Conservation (phyloP, 305 asterid genomes). For the Fraxinus dipetala region DNA sequence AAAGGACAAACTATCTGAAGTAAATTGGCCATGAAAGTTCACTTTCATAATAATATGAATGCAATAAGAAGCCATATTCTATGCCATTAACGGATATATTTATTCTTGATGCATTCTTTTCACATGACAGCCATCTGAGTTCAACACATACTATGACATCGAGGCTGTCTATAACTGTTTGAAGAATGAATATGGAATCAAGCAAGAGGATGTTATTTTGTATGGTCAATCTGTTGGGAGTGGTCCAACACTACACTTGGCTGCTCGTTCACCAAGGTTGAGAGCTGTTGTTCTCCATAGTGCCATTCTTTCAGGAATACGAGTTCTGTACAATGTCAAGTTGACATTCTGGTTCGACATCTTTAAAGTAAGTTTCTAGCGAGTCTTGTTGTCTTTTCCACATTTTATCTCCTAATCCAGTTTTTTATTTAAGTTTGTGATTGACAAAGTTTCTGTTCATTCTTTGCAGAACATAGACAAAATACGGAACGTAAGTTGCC, state of each 20-base stretch:
- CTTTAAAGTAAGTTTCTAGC: slow-evolving; percentile 61
- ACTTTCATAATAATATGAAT: background rate
- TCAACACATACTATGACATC: slow-evolving; percentile 86
- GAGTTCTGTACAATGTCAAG: slow-evolving; percentile 90
- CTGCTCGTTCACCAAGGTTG: slow-evolving; percentile 68
- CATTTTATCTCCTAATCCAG: background rate
- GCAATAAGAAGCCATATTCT: background rate
- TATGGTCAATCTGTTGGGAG: slow-evolving; percentile 98
- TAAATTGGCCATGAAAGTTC: background rate
- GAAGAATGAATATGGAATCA: slow-evolving; percentile 73
- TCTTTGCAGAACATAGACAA: slow-evolving; percentile 86
- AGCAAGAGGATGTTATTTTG: slow-evolving; percentile 86
- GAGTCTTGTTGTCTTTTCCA: background rate
- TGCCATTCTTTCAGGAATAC: slow-evolving; percentile 96
- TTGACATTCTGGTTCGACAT: slow-evolving; percentile 98
- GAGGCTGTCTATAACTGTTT: slow-evolving; percentile 88
- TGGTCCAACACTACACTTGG: slow-evolving; percentile 92
- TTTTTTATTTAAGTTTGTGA: slow-evolving; percentile 18
- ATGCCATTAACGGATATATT: background rate
- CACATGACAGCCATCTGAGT: slow-evolving; percentile 81
- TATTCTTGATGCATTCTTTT: slow-evolving; percentile 15
- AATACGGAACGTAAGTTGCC: slow-evolving; percentile 84
- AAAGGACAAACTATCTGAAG: background rate
- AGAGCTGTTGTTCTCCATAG: slow-evolving; percentile 93
- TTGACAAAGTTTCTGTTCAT: slow-evolving; percentile 18